Evolutionary conservation across 2,329 filamentous ascomycete genomes (phyloP), one percentile per base, ranked within the genome.

Genomic region (Talaromyces sp.): DNA sequence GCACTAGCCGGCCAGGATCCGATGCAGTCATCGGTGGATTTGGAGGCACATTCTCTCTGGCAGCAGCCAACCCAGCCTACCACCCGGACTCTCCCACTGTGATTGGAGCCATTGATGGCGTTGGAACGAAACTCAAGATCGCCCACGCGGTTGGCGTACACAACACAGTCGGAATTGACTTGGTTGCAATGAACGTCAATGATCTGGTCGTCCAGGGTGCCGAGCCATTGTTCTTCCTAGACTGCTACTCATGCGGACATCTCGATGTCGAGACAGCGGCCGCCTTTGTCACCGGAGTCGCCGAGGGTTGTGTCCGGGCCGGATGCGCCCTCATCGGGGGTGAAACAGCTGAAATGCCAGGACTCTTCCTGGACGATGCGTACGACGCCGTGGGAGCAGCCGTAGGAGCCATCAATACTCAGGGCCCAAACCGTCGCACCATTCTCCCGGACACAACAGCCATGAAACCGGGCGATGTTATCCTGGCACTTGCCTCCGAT

Each of bases 171-270:
- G 95, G 95, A 63, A 92, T 99, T 68, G 95, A 99, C 73, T 84
- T 99, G 38, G 95, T 99, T 4, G 95, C 95, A 66, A 98, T 98
- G 93, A 98, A 97, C 75, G 95, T 98, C 72, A 99, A 99, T 75
- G 95, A 99, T 71, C 83, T 99, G 0, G 88, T 99, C 56, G 95
- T 98, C 9, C 93, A 98, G 79, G 95, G 95, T 58, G 95, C 95
- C 13, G 91, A 95, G 67, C 93, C 95, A 2, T 83, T 98, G 65
- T 95, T 95, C 82, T 98, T 99, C 84, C 87, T 98, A 64, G 95
- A 99, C 80, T 98, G 96, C 83, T 97, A 96, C 77, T 93, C 92
- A 63, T 97, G 93, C 82, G 92, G 90, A 75, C 89, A 89, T 74
- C 85, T 99, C 24, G 86, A 96, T 66, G 85, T 93, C 9, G 81